These are phyloP conservation scores for Aspergillus intermedius DNA, from an alignment of 2,329 filamentous ascomycete species.

Conservation along the genomic window DNA sequence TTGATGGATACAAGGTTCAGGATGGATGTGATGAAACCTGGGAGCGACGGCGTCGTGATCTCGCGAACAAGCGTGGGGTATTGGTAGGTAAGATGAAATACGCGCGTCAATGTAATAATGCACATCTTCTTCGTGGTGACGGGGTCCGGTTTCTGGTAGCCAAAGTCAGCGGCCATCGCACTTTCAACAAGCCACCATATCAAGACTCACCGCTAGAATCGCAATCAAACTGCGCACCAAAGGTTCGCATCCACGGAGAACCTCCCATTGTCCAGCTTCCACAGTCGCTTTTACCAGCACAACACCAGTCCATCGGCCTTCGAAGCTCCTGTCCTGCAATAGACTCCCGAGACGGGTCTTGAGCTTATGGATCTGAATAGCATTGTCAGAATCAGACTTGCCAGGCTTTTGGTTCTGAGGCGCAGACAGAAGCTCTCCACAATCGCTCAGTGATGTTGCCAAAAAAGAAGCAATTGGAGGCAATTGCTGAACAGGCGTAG, in stretches of 20 bases:
- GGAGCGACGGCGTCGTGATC: conserved; percentile 75
- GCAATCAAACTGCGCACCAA: conserved; percentile 74
- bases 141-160: conserved; percentile 65
- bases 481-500: conserved; percentile 65
- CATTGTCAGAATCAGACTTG: conserved; percentile 59
- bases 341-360: conserved; percentile 72
- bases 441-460: conserved; percentile 49
- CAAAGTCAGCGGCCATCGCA: conserved; percentile 9
- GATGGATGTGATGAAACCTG: conserved; percentile 66
- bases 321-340: conserved; percentile 65
- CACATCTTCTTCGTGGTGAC: conserved; percentile 67
- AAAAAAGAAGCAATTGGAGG: conserved; percentile 67
- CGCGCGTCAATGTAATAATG: conserved; percentile 70
- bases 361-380: conserved; percentile 71
- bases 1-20: conserved; percentile 57
- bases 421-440: conserved; percentile 56
- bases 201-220: conserved; percentile 58
- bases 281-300: conserved; percentile 73
- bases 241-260: conserved; percentile 62
- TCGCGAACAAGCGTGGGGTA: conserved; percentile 80
- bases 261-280: conserved; percentile 79
- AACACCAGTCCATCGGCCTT: conserved; percentile 71
- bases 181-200: background rate
- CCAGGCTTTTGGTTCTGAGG: conserved; percentile 52
- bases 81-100: conserved; percentile 74